Evolutionary conservation across 2,329 filamentous ascomycete genomes (phyloP), one percentile per base, ranked within the genome.

Genomic region (Ophiostoma sp.): DNA sequence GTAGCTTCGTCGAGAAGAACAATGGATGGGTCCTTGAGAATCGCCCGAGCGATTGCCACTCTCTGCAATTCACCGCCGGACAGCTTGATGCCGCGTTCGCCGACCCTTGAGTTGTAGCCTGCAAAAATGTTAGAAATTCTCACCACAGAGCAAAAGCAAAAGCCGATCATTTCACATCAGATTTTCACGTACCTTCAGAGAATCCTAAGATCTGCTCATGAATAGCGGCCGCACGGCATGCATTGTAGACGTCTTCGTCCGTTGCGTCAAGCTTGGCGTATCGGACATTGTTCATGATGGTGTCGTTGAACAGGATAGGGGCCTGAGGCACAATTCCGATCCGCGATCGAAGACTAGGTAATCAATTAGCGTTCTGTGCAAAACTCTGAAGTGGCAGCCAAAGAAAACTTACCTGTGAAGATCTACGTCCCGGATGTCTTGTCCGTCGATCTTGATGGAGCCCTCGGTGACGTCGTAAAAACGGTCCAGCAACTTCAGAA

Each of bases 1-100:
- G 93, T 94, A 0, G 93, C 91, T 80, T 95, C 93, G 76, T 95
- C 93, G 0, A 95, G 86, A 52, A 95, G 86, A 11, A 95, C 89
- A 74, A 95, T 90, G 72, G 93, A 90, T 0, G 93, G 92, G 74
- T 88, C 87, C 80, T 93, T 93, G 76, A 95, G 83, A 66, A 95
- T 87, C 0, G 92, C 91, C 33, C 92, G 88, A 8, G 90, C 90
- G 78, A 92, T 92, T 5, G 90, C 90, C 36, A 92, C 86, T 64
- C 90, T 87, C 77, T 92, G 90, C 6, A 91, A 81, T 78, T 92
- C 90, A 31, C 90, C 90, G 1, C 90, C 90, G 3, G 90, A 92
- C 1, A 92, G 81, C 82, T 89, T 90, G 70, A 87, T 82, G 59
- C 86, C 86, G 8, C 85, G 82, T 74, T 87, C 86, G 6, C 86